phyloP scores from a whole-genome alignment of 495 filamentous ascomycete species.

The Penicillium steckii region DNA sequence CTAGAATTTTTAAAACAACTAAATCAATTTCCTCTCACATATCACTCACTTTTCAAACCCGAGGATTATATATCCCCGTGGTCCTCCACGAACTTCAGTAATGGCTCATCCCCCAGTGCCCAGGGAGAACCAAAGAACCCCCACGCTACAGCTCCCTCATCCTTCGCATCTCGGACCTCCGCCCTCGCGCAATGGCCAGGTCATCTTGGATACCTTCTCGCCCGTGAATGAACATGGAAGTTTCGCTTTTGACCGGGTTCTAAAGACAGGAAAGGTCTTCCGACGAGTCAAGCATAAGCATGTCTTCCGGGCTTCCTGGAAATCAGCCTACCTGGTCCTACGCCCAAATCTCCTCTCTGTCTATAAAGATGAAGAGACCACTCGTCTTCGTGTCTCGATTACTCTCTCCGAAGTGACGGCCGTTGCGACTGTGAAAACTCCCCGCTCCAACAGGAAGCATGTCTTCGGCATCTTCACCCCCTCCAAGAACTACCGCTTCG shows the following conservation, averaged over 20 bases:
- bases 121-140: constrained; percentile 27
- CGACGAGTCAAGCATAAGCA: constrained; percentile 94
- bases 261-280: constrained; percentile 81
- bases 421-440: constrained; percentile 81
- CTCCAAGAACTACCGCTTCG: constrained; percentile 86
- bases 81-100: constrained; percentile 23
- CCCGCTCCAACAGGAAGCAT: constrained; percentile 74
- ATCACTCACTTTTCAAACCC: background rate
- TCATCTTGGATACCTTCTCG: constrained; percentile 65
- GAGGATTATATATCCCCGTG: too few species aligned
- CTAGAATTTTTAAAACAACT: too few species aligned
- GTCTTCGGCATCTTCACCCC: constrained; percentile 94
- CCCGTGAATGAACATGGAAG: constrained; percentile 94
- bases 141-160: constrained; percentile 30
- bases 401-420: constrained; percentile 88
- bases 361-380: constrained; percentile 89
- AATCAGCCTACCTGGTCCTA: constrained; percentile 83
- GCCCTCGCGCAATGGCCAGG: constrained; percentile 44
- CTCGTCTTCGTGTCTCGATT: constrained; percentile 83
- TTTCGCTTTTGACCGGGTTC: constrained; percentile 89
- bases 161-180: constrained; percentile 15
- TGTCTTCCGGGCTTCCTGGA: constrained; percentile 75
- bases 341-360: constrained; percentile 92
- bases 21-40: background rate
- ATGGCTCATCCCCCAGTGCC: constrained; percentile 22